Evolutionary conservation across 164 flowering plant genomes (phyloP), one percentile per base, ranked within the genome.

Genomic region (Vitis rupestris): DNA sequence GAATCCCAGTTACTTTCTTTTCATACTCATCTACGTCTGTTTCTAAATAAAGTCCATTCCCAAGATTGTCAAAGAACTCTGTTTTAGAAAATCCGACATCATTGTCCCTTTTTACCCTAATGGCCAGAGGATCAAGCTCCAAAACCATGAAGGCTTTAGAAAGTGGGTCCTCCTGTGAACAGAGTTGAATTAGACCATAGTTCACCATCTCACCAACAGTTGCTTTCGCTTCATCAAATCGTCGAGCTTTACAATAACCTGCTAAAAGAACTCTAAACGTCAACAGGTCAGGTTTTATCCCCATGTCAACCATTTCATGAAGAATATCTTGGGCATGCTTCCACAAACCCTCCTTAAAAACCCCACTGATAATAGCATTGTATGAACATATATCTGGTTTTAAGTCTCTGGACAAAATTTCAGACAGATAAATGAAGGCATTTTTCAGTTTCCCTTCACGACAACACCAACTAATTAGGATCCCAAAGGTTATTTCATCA

Each of bases 31-130:
- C 85, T 10, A 82, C 0, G 69, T 93, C 85, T 37, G 97, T 80
- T 23, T 93, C 94, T 69, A 95, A 79, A 77, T 88, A 91, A 31
- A 93, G 90, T n/a, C 99, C 99, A 82, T 95, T 95, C 19, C 99
- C 98, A 64, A 91, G 84, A 59, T 65, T 63, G 79, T 95, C 99
- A 74, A 66, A 86, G 76, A 93, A 93, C 74, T 95, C 94, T 12
- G 90, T 72, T 64, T 71, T 85, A 10, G 75, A 72, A 69, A 79
- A 72, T n/a, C 79, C 82, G 12, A 64, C 78, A 70, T 81, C 78
- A 70, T 88, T 90, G 80, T 91, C 96, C 80, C 97, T 88, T 76
- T 81, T 89, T 55, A 93, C 75, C 78, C 83, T 87, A 61, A 89
- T 87, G 66, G 73, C 66, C 55, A 63, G 79, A 6, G 87, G 86